Base-by-base conservation (phyloP, 352 stramenopile species). In the Pythium oligandrum region DNA sequence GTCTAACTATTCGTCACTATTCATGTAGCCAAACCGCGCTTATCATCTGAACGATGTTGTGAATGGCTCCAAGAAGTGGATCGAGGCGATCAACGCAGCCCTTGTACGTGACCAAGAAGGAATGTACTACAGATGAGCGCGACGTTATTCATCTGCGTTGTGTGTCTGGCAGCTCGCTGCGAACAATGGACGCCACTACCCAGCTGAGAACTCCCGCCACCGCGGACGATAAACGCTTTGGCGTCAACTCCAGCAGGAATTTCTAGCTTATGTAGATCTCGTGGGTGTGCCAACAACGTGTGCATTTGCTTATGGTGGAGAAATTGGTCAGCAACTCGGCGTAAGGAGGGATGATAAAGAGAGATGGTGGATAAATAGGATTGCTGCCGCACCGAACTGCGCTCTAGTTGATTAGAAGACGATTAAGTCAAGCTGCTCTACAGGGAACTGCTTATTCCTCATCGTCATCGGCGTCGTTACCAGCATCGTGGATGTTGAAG, bases 401-500 rank as follows among this genome's bases (percentile, higher is more conserved):
- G 40, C 45, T 65, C 48, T 59, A 26, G 52, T 48, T 59, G 63
- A 60, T 63, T 62, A 46, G 60, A 51, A 55, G 62, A 57, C 37
- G 56, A 55, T 11, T 6, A 37, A 53, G 36, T 51, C 40, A 26
- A 48, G 42, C 34, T 46, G 7, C 6, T 48, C 43, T 50, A 61
- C 34, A 53, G 49, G 44, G 30, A 9, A 11, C 11, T 44, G 49
- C 66, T 89, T 95, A 95, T 84, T 95, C 84, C 51, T 95, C 80
- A 63, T 93, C 83, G 50, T 93, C 83, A 26, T 91, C 83, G 44
- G 64, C 94, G 53, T 95, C 94, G 63, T 96, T 88, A 70, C 93
- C 95, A 43, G 75, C 88, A 70, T 87, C 88, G 82, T 93, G 90
- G 77, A 99, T 98, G 66, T 96, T 97, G 86, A 98, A 99, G 84